Evolutionary conservation across 2,329 filamentous ascomycete species (phyloP).

Genomic region (Xylariales sp.): DNA sequence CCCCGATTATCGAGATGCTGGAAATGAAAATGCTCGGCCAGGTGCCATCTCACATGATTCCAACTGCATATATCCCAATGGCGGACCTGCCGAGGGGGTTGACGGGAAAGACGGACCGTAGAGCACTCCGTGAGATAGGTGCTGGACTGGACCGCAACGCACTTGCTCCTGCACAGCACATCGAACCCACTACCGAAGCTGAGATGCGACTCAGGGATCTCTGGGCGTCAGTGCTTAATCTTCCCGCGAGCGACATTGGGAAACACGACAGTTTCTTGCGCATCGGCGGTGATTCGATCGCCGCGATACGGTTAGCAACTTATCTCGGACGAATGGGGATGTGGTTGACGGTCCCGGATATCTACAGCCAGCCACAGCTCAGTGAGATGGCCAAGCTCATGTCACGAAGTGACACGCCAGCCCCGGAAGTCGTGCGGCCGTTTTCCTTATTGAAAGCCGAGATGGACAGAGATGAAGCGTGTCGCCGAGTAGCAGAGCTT

Average conservation of each 20-base stretch:
- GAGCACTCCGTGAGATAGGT: background rate
- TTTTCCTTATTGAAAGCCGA: background rate
- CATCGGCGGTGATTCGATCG: constrained; percentile 16
- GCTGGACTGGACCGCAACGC: constrained; percentile 12
- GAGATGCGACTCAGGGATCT: constrained; percentile 6
- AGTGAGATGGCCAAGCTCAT: background rate
- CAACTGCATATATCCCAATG: background rate
- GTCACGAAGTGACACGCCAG: background rate
- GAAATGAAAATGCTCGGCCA: background rate
- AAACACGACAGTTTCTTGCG: constrained; percentile 13
- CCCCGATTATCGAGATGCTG: background rate
- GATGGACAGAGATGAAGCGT: constrained; percentile 14
- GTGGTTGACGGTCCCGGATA: constrained; percentile 18
- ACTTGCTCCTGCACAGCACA: background rate
- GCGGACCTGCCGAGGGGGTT: background rate
- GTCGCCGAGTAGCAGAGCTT: no score
- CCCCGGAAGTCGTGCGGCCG: constrained; percentile 23
- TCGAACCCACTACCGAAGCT: background rate
- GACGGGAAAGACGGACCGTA: constrained; percentile 5
- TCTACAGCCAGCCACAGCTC: background rate
- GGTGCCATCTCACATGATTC: constrained; percentile 3
- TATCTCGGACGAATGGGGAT: constrained; percentile 25
- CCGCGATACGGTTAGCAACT: constrained; percentile 16
- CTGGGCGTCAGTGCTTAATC: constrained; percentile 27
- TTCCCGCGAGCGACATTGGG: constrained; percentile 15